These are phyloP conservation scores for Pythium monospermum DNA, from an alignment of 352 stramenopile species.

Conservation along the genomic window DNA sequence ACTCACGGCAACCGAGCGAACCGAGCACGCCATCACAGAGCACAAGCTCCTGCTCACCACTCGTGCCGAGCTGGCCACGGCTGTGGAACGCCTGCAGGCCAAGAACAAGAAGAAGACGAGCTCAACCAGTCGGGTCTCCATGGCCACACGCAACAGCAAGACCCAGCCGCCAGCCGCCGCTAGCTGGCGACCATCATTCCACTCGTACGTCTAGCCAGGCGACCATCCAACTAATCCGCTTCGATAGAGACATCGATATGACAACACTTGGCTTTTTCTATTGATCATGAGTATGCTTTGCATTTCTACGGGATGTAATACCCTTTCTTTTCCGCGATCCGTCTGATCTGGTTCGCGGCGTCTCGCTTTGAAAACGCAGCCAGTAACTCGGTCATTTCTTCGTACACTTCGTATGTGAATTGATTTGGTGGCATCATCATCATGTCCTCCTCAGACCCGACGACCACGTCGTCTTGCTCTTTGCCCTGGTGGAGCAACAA, in stretches of 20 bases:
- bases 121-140: too few species aligned
- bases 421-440: too few species aligned
- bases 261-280: background rate
- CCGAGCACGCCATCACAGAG: constrained; percentile 20
- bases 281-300: background rate
- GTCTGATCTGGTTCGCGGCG: constrained; percentile 33
- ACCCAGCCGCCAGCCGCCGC: background rate
- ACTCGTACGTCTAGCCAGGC: constrained; percentile 4
- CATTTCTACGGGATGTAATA: constrained; percentile 11
- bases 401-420: constrained; percentile 54
- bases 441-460: too few species aligned
- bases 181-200: constrained; percentile 3
- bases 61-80: constrained; percentile 7
- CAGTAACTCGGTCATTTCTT: constrained; percentile 45
- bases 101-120: too few species aligned
- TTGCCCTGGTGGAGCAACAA: constrained; percentile 55
- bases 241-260: constrained; percentile 1
- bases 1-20: constrained; percentile 19
- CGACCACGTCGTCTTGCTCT: constrained; percentile 5
- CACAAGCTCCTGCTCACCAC: constrained; percentile 15
- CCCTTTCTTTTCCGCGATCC: constrained; percentile 25
- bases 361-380: constrained; percentile 42
- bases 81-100: constrained; percentile 7
- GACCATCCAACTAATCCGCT: background rate
- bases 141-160: background rate